A percentile compares a stretch with the other conserved stretches of the same genome.
phyloP scores from a whole-genome alignment of 139 green algal genomes.

The Closterium sp. region DNA sequence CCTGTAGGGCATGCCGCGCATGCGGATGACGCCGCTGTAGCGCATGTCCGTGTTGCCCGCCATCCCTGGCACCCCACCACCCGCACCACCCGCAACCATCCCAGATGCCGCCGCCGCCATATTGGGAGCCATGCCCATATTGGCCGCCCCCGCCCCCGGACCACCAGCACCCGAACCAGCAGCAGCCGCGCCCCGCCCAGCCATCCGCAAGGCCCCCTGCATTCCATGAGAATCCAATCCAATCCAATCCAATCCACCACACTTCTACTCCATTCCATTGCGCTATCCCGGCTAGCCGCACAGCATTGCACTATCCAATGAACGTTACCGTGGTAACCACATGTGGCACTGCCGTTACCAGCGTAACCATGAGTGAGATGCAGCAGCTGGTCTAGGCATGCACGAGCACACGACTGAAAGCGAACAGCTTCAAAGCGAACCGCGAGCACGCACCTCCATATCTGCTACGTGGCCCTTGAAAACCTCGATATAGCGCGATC shows the following conservation, averaged over 20 bases:
- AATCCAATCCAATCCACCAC: not conserved
- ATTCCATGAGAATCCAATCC: not conserved
- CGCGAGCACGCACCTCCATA: constrained; percentile 27
- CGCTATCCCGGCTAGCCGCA: not conserved
- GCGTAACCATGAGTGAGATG: not conserved
- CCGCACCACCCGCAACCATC: not conserved
- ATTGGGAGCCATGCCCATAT: not conserved
- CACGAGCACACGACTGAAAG: not conserved
- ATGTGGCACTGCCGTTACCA: no score
- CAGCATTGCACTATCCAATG: not conserved
- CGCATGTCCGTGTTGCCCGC: constrained; percentile 56
- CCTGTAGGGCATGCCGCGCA: no score
- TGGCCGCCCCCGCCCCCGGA: constrained; percentile 11
- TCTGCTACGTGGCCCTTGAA: constrained; percentile 20
- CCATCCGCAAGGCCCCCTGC: constrained; percentile 46
- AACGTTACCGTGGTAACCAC: not conserved
- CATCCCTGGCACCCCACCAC: constrained; percentile 56
- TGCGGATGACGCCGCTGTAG: constrained; percentile 66
- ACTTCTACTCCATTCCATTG: not conserved
- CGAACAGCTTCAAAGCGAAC: not conserved
- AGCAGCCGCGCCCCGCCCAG: constrained; percentile 17
- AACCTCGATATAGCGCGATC: constrained; percentile 80
- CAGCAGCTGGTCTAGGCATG: not conserved
- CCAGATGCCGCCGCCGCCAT: not conserved
- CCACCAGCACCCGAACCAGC: no score